These are phyloP conservation scores for Kentomonas sorsogonicus DNA, from an alignment of 208 protist genomes.

Conservation along the genomic window DNA sequence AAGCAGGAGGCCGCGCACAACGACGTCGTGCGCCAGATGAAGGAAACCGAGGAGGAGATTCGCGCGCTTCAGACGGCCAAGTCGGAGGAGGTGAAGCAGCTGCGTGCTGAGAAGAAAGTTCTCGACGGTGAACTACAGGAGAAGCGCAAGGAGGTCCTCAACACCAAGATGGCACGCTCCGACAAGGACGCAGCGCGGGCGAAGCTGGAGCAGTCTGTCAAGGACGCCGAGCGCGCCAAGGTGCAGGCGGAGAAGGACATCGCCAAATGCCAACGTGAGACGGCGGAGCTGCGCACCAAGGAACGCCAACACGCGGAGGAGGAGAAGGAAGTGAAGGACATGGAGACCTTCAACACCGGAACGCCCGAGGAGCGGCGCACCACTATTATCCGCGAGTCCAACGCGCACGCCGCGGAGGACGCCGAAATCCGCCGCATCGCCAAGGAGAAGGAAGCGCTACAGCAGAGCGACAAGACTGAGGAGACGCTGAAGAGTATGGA, in stretches of 20 bases:
- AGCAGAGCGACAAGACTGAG: slow-evolving; percentile 14
- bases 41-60: slow-evolving; percentile 29
- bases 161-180: slow-evolving; percentile 27
- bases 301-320: slow-evolving; percentile 25
- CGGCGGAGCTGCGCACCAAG: slow-evolving; percentile 23
- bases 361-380: slow-evolving; percentile 41
- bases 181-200: slow-evolving; percentile 24
- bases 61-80: slow-evolving; percentile 43
- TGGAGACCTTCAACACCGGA: slow-evolving; percentile 54
- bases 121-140: too few species aligned
- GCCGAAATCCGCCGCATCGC: slow-evolving; percentile 26
- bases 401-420: slow-evolving; percentile 15
- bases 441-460: slow-evolving; percentile 17
- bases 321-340: slow-evolving; percentile 31
- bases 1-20: slow-evolving; percentile 75
- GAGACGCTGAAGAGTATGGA: slow-evolving; percentile 24
- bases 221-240: slow-evolving; percentile 37
- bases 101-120: too few species aligned
- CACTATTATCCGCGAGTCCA: slow-evolving; percentile 24
- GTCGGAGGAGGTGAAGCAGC: slow-evolving; percentile 23
- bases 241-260: slow-evolving; percentile 40
- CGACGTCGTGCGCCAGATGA: slow-evolving; percentile 23
- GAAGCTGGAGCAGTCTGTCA: slow-evolving; percentile 23
- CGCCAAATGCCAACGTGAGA: too few species aligned
- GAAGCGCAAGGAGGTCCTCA: slow-evolving; percentile 26